phyloP scores from a whole-genome alignment of 1,284 basidiomycete species.

The Boletellus deceptivus region DNA sequence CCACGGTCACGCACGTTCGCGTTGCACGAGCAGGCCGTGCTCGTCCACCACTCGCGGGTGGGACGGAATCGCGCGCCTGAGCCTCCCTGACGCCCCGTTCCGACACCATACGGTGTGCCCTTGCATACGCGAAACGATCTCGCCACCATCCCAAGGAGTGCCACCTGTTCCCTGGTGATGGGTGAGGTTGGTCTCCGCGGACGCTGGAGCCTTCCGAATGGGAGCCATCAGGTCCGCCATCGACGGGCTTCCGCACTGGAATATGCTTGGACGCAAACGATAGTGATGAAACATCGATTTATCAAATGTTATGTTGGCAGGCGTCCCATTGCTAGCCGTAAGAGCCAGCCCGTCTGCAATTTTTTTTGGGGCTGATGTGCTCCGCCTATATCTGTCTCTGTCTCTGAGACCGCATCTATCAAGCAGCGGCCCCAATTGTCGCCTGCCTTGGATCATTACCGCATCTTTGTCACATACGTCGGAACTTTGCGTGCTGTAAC shows the following conservation, averaged over 20 bases:
- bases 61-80: too few species aligned
- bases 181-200: constrained; percentile 20
- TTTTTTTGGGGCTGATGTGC: constrained; percentile 16
- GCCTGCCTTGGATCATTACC: constrained; percentile 19
- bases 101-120: too few species aligned
- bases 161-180: constrained; percentile 11
- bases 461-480: constrained; percentile 18
- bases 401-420: constrained; percentile 14
- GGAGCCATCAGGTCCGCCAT: constrained; percentile 21
- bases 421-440: not conserved
- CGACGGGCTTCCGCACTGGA: constrained; percentile 25
- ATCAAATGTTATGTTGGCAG: constrained; percentile 17
- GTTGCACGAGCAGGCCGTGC: too few species aligned
- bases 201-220: constrained; percentile 17
- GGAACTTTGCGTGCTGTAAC: constrained; percentile 24
- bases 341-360: not conserved
- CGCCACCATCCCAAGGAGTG: not conserved
- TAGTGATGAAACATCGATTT: constrained; percentile 22
- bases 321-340: constrained; percentile 17
- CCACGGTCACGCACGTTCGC: constrained; percentile 15
- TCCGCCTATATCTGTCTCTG: constrained; percentile 20
- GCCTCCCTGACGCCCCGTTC: too few species aligned
- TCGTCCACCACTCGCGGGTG: too few species aligned
- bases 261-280: constrained; percentile 17
- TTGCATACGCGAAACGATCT: not conserved